Evolutionary conservation across 2,329 filamentous ascomycete species (phyloP), one percentile per base, ranked within the genome.

Genomic region (Orbilia brochopaga): DNA sequence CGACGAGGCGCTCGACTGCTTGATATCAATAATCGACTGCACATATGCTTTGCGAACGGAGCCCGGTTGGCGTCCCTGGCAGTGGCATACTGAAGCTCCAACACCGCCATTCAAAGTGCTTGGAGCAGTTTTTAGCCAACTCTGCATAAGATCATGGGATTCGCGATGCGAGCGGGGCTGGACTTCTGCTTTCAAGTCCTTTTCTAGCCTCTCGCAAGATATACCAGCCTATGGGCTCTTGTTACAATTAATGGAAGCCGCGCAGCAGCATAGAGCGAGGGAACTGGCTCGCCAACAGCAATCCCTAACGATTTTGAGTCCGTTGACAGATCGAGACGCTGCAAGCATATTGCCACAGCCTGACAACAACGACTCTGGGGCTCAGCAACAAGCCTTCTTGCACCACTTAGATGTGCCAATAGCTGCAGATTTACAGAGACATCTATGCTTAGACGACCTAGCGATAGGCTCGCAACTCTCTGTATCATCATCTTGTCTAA

Each of bases 1-100:
- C 2, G 32, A 61, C 5, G n/a, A 53, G 19, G 6, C 53, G 5
- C 37, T 72, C 6, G 17, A 24, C 6, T 17, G 37, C 24, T 46
- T 61, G 4, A 17, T 57, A 11, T 52, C 55, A 19, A 65, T 72
- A 1, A 37, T 72, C 23, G 56, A 65, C 4, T 21, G 37, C 19
- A 61, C 55, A 8, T 53, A 72, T 21, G 23, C 60, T 11, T 50
- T 65, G 8, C 60, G 64, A 46, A 60, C 48, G 10, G 60, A 72
- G 23, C 30, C 60, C 7, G n/a, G n/a, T 15, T 72, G 55, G 50
- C 8, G 40, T 17, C 50, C 50, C 24, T 72, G 67, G 67, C 55
- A 19, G 15, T 72, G 67, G 67, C 37, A 63, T 21, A 42, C 64
- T 2, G 27, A 55, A 17, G 24, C 54, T 10, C 30, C 44, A n/a